phyloP scores from a whole-genome alignment of 257 asterid species.

The Solanum boliviense region DNA sequence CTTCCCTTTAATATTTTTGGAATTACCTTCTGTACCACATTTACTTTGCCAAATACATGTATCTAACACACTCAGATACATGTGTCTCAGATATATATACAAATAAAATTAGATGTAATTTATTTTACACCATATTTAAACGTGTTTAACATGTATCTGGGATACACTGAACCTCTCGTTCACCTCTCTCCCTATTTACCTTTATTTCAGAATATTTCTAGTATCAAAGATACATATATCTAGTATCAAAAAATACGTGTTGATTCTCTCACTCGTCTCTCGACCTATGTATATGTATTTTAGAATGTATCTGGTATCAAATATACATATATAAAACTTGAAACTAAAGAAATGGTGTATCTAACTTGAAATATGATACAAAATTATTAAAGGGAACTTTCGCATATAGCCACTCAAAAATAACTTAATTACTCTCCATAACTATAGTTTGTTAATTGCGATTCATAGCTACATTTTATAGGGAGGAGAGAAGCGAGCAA shows the following conservation, averaged over 20 bases:
- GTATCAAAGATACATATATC: too few relatives aligned
- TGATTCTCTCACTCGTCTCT: background rate
- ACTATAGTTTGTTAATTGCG: too few relatives aligned
- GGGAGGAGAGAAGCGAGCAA: too few relatives aligned
- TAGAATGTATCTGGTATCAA: background rate
- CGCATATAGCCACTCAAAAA: too few relatives aligned
- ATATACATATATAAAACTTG: background rate
- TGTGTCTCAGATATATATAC: background rate
- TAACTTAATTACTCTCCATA: fast-evolving
- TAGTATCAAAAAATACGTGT: too few relatives aligned
- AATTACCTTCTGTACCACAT: background rate
- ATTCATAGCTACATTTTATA: too few relatives aligned
- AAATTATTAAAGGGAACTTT: too few relatives aligned
- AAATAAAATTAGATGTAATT: too few relatives aligned
- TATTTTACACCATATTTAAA: background rate
- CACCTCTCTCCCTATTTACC: background rate
- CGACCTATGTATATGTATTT: background rate
- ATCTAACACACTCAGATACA: fast-evolving
- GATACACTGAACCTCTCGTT: background rate
- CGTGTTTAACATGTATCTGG: background rate
- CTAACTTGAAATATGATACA: background rate
- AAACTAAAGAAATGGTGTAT: background rate
- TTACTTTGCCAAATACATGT: background rate
- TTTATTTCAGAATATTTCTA: too few relatives aligned
- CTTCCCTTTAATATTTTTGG: background rate